Evolutionary conservation across 2,329 filamentous ascomycete genomes (phyloP), one percentile per base, ranked within the genome.

Genomic region (Sporothrix brunneoviolacea): DNA sequence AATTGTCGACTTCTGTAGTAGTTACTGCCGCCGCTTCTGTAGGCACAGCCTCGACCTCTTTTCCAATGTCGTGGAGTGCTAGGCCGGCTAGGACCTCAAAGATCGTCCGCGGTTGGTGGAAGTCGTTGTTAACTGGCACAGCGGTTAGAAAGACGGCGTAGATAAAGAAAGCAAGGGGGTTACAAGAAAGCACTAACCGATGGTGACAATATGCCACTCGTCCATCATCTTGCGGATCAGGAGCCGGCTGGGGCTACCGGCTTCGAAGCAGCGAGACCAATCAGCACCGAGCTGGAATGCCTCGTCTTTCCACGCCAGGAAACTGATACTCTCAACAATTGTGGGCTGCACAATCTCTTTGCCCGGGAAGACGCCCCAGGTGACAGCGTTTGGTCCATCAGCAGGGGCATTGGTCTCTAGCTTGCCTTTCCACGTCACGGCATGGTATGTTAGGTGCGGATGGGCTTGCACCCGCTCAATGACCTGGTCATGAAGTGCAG

Each of bases 311-410:
- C 93, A 98, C 3, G 93, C 93, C 48, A 98, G 74, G 78, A 98
- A 98, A 66, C 88, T 95, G 65, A 98, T 85, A 16, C 88, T 94
- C 71, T 98, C 93, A 47, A 98, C 93, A 61, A 98, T 96, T n/a
- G 93, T 98, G 13, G 93, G 93, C 68, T 98, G 93, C n/a, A 98
- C 91, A 64, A 98, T 96, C 69, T 98, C 93, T 67, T 97, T 95
- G 52, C 93, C 93, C 0, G 93, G 91, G 73, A 97, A 98, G 30
- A 98, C 94, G 68, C 93, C 93, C 93, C 93, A 98, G 2, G 93
- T 98, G 44, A 98, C 88, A n/a, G 93, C 93, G 61, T 98, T 98
- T 33, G 93, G 93, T 6, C 89, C 88, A 59, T 94, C 89, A 19
- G 82, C 80, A 8, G 84, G 83, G 2, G 89, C 83, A 62, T 98